Conservation (phyloP, 495 filamentous ascomycete species). For the Aspergillus indologenus region DNA sequence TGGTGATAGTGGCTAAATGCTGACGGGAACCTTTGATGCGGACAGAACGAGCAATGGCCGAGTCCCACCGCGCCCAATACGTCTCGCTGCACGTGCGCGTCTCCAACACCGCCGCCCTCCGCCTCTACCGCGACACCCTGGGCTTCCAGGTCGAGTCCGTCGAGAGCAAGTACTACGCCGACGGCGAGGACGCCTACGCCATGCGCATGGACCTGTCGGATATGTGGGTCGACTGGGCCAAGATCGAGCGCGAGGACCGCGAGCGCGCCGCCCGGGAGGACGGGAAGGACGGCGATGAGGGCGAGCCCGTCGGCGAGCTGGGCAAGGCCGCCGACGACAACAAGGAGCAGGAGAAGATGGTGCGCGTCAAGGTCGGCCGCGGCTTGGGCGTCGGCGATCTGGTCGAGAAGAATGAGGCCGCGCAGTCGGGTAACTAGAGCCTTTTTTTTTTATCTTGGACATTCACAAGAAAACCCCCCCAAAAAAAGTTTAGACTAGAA, state of each 20-base stretch:
- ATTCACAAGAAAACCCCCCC: too few species aligned
- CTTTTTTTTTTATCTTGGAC: too few species aligned
- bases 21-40: too few species aligned
- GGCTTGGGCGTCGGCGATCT: constrained; percentile 79
- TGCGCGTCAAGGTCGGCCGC: constrained; percentile 77
- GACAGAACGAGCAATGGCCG: constrained; percentile 91
- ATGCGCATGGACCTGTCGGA: constrained; percentile 83
- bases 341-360: constrained; percentile 45
- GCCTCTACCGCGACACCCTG: constrained; percentile 89
- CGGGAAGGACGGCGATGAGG: constrained; percentile 47
- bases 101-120: constrained; percentile 84
- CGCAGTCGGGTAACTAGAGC: constrained; percentile 10
- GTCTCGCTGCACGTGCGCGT: constrained; percentile 94
- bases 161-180: constrained; percentile 94
- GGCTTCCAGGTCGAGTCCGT: constrained; percentile 88
- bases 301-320: constrained; percentile 52
- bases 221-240: constrained; percentile 50
- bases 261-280: constrained; percentile 40
- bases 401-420: constrained; percentile 70
- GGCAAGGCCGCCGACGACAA: constrained; percentile 48
- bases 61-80: constrained; percentile 85
- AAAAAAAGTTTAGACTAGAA: too few species aligned
- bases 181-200: constrained; percentile 92
- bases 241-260: constrained; percentile 41
- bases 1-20: too few species aligned